Evolutionary conservation across 192 early-diverging fungal species (phyloP).

Genomic region (Oehlia diaphana): DNA sequence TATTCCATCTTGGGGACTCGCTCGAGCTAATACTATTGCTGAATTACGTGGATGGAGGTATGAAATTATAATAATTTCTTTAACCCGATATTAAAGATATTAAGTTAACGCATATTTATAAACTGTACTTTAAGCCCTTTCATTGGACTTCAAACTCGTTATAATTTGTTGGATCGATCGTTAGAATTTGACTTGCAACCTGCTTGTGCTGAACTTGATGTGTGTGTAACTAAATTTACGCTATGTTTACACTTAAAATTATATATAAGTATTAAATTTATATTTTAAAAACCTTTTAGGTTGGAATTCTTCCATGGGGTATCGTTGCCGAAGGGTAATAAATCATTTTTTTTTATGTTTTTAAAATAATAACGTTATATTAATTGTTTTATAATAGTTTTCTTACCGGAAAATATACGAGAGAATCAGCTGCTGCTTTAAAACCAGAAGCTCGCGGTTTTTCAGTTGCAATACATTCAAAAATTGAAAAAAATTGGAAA

Average conservation of each 20-base stretch:
- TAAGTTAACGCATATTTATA: background rate
- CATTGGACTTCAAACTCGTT: conserved; percentile 37
- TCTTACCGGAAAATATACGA: background rate
- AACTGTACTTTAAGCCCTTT: conserved; percentile 25
- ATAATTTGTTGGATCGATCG: conserved; percentile 37
- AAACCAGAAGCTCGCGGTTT: conserved; percentile 7
- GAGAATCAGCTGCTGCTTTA: background rate
- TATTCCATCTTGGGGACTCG: conserved; percentile 43
- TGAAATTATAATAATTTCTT: too few relatives aligned
- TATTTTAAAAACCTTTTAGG: background rate
- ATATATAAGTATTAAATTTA: background rate
- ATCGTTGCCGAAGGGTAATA: background rate
- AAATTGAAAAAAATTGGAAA: conserved; percentile 37
- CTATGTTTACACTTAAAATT: too few relatives aligned
- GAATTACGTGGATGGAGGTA: conserved; percentile 4
- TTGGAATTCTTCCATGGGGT: background rate
- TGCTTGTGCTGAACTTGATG: conserved; percentile 33
- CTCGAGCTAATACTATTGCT: background rate
- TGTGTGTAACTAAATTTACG: background rate
- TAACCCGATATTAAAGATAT: background rate
- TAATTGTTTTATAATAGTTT: background rate
- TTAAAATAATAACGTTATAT: too few relatives aligned
- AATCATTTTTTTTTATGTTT: too few relatives aligned
- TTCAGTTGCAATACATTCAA: conserved; percentile 2
- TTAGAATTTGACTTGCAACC: conserved; percentile 44